A percentile compares a stretch with the other conserved stretches of the same genome.
These are phyloP conservation scores for Alternaria triticina DNA, from an alignment of 2,329 filamentous ascomycete genomes.

Conservation along the genomic window DNA sequence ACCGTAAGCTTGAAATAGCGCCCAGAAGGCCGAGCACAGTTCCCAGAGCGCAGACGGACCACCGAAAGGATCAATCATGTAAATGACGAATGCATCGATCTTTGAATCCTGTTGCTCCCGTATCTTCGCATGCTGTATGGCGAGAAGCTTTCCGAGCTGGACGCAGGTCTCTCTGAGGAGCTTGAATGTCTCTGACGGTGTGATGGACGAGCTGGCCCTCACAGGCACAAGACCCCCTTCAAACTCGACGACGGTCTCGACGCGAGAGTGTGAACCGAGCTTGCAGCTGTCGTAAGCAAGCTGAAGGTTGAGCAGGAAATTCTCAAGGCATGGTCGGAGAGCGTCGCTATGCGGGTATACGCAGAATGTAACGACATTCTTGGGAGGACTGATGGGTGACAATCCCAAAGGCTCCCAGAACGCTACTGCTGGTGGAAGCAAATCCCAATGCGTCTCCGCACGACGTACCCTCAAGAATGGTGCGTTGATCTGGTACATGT, in stretches of 20 bases:
- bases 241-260: conserved; percentile 48
- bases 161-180: conserved; percentile 45
- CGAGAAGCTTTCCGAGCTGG: conserved; percentile 50
- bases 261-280: conserved; percentile 67
- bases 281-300: conserved; percentile 77
- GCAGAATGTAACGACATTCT: conserved; percentile 74
- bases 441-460: conserved; percentile 71
- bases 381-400: conserved; percentile 71
- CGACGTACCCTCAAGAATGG: conserved; percentile 77
- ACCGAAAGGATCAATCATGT: conserved; percentile 74
- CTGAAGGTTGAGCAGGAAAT: conserved; percentile 71
- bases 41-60: conserved; percentile 67
- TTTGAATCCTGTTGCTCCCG: conserved; percentile 57
- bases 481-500: conserved; percentile 60
- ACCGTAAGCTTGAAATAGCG: conserved; percentile 69
- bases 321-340: conserved; percentile 64
- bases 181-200: conserved; percentile 35
- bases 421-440: conserved; percentile 74
- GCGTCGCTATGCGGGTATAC: conserved; percentile 72
- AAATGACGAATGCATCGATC: conserved; percentile 68
- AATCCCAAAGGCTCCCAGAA: conserved; percentile 87
- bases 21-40: conserved; percentile 75
- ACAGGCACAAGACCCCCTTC: conserved; percentile 44
- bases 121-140: conserved; percentile 42
- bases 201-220: conserved; percentile 19